phyloP scores from a whole-genome alignment of 2,329 filamentous ascomycete species.

The Claviceps purpurea region DNA sequence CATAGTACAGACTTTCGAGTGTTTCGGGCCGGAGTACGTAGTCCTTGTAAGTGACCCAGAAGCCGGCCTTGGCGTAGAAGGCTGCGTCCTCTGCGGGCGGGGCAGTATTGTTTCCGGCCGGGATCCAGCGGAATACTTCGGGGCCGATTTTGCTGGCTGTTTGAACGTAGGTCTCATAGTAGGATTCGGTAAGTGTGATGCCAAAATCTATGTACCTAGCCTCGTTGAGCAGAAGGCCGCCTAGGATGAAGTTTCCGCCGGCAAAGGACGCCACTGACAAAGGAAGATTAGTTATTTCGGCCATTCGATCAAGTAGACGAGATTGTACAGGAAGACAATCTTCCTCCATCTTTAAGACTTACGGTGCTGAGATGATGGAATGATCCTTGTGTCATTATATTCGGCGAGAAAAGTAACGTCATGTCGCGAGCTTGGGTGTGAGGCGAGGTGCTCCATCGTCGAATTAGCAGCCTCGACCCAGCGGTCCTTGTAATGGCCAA shows the following conservation, averaged over 20 bases:
- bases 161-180: slow-evolving; percentile 58
- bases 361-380: slow-evolving; percentile 38
- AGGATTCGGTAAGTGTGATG: slow-evolving; percentile 55
- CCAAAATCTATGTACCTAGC: slow-evolving; percentile 62
- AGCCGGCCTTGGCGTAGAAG: slow-evolving; percentile 50
- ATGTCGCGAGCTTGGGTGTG: slow-evolving; percentile 48
- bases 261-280: slow-evolving; percentile 61
- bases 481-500: slow-evolving; percentile 51
- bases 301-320: no score
- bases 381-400: slow-evolving; percentile 32
- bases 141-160: slow-evolving; percentile 67
- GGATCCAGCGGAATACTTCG: slow-evolving; percentile 53
- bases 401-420: slow-evolving; percentile 60
- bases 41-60: slow-evolving; percentile 7
- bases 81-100: slow-evolving; percentile 41
- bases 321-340: no score
- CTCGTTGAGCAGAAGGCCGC: slow-evolving; percentile 53
- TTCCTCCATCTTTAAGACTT: slow-evolving; percentile 12
- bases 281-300: background rate
- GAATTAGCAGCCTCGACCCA: slow-evolving; percentile 68
- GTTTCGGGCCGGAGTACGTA: slow-evolving; percentile 72
- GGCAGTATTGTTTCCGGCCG: slow-evolving; percentile 24
- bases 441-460: slow-evolving; percentile 56
- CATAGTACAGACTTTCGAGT: slow-evolving; percentile 76
- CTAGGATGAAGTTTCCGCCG: slow-evolving; percentile 76